These are phyloP conservation scores for Fusarium paranaense DNA, from an alignment of 2,329 filamentous ascomycete species.

Conservation along the genomic window DNA sequence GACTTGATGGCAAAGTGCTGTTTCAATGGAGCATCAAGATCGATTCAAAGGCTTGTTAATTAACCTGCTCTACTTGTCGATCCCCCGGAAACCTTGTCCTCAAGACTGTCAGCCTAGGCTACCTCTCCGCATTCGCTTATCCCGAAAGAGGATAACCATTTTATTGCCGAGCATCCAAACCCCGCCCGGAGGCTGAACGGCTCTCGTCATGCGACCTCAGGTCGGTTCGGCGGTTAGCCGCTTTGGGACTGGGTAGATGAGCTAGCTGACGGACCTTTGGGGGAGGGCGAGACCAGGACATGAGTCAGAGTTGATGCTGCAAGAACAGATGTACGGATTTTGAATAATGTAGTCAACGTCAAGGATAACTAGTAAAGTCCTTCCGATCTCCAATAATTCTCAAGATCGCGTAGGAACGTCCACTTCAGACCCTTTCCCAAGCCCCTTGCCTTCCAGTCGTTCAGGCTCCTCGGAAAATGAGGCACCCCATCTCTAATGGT, in stretches of 20 bases:
- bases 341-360: background rate
- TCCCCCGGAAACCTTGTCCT: background rate
- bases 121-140: slow-evolving; percentile 1
- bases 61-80: background rate
- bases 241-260: background rate
- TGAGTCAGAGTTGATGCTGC: background rate
- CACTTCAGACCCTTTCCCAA: slow-evolving; percentile 30
- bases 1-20: background rate
- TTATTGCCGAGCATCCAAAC: background rate
- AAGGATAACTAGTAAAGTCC: slow-evolving; percentile 12
- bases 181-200: background rate
- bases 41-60: background rate
- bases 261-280: background rate
- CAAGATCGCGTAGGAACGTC: slow-evolving; percentile 34
- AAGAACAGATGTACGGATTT: background rate
- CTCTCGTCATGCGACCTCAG: background rate
- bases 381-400: slow-evolving; percentile 33
- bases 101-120: background rate
- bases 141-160: slow-evolving; percentile 23
- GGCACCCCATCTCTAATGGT: slow-evolving; percentile 36
- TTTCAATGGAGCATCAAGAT: background rate
- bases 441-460: slow-evolving; percentile 33
- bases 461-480: slow-evolving; percentile 33
- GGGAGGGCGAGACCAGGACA: background rate
- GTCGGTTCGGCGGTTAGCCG: background rate